Evolutionary conservation across 2,329 filamentous ascomycete genomes (phyloP).

Genomic region (Sordariomycetes sp.): DNA sequence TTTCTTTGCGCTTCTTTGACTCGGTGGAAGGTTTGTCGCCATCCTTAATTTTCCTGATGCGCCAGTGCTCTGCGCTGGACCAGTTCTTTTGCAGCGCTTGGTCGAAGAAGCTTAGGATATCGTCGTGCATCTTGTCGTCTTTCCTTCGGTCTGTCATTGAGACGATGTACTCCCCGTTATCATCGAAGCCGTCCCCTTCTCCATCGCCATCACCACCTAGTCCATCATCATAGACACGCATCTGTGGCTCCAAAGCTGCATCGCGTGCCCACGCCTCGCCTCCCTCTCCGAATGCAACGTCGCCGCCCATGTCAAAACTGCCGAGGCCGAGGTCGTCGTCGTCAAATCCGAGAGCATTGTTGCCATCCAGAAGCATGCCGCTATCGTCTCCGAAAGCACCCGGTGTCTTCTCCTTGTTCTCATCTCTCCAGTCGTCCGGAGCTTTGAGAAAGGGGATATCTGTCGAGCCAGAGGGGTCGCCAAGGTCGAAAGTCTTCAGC

Average conservation of each 20-base stretch:
- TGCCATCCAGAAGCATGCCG: slow-evolving; percentile 78
- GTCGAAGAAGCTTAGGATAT: slow-evolving; percentile 97
- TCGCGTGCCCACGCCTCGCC: slow-evolving; percentile 93
- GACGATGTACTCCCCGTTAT: slow-evolving; percentile 66
- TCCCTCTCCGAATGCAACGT: slow-evolving; percentile 87
- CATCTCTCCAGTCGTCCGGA: slow-evolving; percentile 73
- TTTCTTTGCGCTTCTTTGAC: slow-evolving; percentile 74
- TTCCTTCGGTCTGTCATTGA: slow-evolving; percentile 62
- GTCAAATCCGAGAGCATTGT: slow-evolving; percentile 69
- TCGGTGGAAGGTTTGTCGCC: slow-evolving; percentile 52
- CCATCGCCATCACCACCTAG: slow-evolving; percentile 37
- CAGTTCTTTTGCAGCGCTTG: slow-evolving; percentile 95
- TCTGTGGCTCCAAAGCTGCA: slow-evolving; percentile 77
- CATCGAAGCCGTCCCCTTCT: slow-evolving; percentile 27
- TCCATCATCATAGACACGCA: slow-evolving; percentile 64
- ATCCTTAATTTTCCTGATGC: slow-evolving; percentile 87
- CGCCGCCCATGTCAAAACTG: slow-evolving; percentile 59
- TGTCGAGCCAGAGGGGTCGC: slow-evolving; percentile 73
- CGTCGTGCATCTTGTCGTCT: slow-evolving; percentile 69
- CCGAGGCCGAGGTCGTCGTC: slow-evolving; percentile 63
- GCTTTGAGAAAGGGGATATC: slow-evolving; percentile 90
- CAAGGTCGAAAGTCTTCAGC: slow-evolving; percentile 86
- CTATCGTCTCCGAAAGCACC: slow-evolving; percentile 56
- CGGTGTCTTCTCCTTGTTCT: slow-evolving; percentile 51
- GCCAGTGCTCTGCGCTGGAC: slow-evolving; percentile 97